Conservation (phyloP, 139 green algal species). For the Chlorella ohadii region DNA sequence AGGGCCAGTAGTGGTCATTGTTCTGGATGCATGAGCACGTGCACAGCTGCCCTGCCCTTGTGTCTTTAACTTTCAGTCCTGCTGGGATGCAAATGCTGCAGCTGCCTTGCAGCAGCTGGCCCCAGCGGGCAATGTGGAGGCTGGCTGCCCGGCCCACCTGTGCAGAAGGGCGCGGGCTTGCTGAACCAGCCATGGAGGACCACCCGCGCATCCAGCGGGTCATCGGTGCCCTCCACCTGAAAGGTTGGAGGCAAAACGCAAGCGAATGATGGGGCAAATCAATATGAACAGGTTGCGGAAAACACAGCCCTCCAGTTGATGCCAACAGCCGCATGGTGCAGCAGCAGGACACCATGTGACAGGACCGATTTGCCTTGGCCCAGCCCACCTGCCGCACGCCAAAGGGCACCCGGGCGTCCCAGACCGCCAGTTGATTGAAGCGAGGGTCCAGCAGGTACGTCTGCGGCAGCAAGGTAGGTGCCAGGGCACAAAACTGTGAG, state of each 20-base stretch:
- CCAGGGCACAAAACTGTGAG: no score
- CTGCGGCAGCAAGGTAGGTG: slow-evolving; percentile 20
- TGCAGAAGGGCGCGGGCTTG: slow-evolving; percentile 71
- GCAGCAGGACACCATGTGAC: no score
- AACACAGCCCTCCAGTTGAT: no score
- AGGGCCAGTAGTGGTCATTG: neutral
- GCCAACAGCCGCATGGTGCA: no score
- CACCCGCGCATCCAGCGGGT: slow-evolving; percentile 72
- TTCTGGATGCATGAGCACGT: no score
- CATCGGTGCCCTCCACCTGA: slow-evolving; percentile 64
- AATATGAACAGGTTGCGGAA: no score
- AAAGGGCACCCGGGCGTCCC: slow-evolving; percentile 77
- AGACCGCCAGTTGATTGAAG: slow-evolving; percentile 64
- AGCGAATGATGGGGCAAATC: no score
- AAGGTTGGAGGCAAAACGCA: neutral
- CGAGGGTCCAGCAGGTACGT: slow-evolving; percentile 58
- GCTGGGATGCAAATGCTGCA: no score
- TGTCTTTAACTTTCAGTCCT: no score
- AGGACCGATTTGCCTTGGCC: no score
- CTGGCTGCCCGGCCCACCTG: neutral
- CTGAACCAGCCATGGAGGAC: slow-evolving; percentile 90
- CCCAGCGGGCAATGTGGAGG: no score
- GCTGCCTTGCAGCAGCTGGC: neutral
- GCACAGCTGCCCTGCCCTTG: no score
- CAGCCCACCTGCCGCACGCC: slow-evolving; percentile 64